phyloP scores from a whole-genome alignment of 208 protist species.

The Tritrichomonas musculus region DNA sequence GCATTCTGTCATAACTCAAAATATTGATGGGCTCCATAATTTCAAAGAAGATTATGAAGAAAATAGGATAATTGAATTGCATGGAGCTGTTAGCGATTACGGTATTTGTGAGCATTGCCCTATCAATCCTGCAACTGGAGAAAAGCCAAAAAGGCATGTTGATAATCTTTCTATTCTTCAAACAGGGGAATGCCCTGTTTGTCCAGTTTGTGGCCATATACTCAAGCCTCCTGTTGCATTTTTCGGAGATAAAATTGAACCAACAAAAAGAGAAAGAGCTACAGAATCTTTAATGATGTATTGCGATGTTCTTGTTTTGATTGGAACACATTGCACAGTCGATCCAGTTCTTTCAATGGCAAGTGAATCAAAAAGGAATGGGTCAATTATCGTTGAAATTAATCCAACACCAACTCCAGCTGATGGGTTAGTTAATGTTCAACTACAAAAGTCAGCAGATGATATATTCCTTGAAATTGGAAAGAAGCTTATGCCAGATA shows the following conservation, averaged over 20 bases:
- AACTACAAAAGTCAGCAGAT: neutral
- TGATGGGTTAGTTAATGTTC: neutral
- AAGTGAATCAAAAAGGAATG: neutral
- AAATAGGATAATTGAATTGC: neutral
- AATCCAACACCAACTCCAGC: neutral
- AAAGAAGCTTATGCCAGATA: neutral
- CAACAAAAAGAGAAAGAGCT: neutral
- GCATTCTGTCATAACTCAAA: neutral
- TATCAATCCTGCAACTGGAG: too few species aligned
- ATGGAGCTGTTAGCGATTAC: neutral
- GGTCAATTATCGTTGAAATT: neutral
- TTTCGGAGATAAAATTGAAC: neutral
- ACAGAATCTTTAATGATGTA: neutral
- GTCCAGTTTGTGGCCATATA: neutral
- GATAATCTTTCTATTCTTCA: neutral
- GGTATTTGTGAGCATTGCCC: neutral
- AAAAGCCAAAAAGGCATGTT: neutral
- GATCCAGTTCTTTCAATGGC: neutral
- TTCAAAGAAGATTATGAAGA: neutral
- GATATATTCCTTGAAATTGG: neutral
- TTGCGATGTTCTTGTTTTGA: neutral
- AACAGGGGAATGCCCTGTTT: neutral
- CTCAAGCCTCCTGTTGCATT: neutral
- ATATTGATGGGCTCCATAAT: neutral
- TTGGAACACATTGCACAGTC: constrained; percentile 1